A percentile compares a stretch with the other conserved stretches of the same genome.
Evolutionary conservation across 805 yeast species (phyloP).

Genomic region (Candida krabiensis): DNA sequence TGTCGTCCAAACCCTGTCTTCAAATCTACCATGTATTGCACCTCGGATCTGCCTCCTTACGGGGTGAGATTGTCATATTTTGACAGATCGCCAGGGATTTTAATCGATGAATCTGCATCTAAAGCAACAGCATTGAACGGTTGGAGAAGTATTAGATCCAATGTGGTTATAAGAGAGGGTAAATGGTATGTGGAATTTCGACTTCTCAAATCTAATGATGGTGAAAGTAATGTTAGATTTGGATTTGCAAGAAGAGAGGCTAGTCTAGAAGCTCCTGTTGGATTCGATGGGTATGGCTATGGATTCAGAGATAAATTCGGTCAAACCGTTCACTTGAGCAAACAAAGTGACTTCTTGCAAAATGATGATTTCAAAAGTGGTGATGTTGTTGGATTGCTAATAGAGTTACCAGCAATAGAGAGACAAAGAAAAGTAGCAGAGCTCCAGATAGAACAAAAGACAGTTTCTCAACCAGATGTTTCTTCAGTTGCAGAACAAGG

Average conservation of each 20-base stretch:
- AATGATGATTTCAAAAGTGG: conserved; percentile 61
- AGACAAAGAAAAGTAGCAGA: conserved; percentile 44
- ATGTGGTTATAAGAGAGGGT: conserved; percentile 77
- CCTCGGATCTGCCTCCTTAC: conserved; percentile 74
- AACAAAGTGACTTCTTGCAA: conserved; percentile 56
- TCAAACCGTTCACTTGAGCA: conserved; percentile 71
- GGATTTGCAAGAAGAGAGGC: conserved; percentile 89
- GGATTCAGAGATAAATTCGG: conserved; percentile 82
- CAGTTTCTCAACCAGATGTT: conserved; percentile 21
- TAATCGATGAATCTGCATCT: conserved; percentile 37
- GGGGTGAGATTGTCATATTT: conserved; percentile 56
- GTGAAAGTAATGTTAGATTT: conserved; percentile 58
- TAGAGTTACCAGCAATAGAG: conserved; percentile 60
- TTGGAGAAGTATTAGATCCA: conserved; percentile 78
- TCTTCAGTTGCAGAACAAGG: background rate
- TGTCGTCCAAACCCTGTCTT: conserved; percentile 71
- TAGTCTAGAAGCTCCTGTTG: conserved; percentile 90
- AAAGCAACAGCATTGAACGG: conserved; percentile 64
- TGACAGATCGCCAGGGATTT: conserved; percentile 66
- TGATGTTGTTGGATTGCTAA: conserved; percentile 78
- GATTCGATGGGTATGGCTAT: conserved; percentile 92
- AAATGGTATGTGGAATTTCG: conserved; percentile 75
- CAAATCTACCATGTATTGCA: conserved; percentile 57
- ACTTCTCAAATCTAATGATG: conserved; percentile 36
- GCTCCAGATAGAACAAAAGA: conserved; percentile 34